These are phyloP conservation scores for Plasmodium adleri DNA, from an alignment of 169 alveolate species.

Conservation along the genomic window DNA sequence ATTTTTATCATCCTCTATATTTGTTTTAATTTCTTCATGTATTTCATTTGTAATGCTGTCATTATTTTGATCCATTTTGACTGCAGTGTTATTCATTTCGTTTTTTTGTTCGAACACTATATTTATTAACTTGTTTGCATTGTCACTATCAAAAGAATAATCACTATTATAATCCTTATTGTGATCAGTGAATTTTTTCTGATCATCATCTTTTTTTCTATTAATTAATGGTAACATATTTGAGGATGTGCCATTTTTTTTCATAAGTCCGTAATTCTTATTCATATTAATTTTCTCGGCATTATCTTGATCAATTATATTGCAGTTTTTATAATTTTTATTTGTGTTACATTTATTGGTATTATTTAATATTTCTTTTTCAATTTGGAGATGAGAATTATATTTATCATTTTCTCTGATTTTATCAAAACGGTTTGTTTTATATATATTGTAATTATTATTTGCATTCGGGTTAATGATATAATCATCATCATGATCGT, in stretches of 20 bases:
- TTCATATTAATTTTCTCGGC: too few species aligned
- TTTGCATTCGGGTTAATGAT: too few species aligned
- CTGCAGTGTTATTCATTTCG: background rate
- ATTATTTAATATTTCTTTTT: background rate
- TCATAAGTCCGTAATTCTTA: too few species aligned
- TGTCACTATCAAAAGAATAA: constrained; percentile 42
- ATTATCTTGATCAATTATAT: too few species aligned
- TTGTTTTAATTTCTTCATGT: background rate
- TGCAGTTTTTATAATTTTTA: too few species aligned
- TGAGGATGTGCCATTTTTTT: too few species aligned
- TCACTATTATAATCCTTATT: constrained; percentile 27
- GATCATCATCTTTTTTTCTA: constrained; percentile 22
- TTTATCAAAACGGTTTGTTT: too few species aligned
- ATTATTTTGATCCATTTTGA: too few species aligned
- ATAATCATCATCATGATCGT: too few species aligned
- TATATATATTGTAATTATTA: too few species aligned
- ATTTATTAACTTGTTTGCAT: constrained; percentile 22
- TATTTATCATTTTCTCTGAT: background rate
- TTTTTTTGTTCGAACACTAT: constrained; percentile 4
- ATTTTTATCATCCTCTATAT: background rate
- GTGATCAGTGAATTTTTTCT: constrained; percentile 4
- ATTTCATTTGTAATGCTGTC: too few species aligned
- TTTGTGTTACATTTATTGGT: background rate
- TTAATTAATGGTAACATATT: background rate
- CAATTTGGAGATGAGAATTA: background rate